Evolutionary conservation across 2,329 filamentous ascomycete genomes (phyloP), one percentile per base, ranked within the genome.

Genomic region (Cercospora sp.): DNA sequence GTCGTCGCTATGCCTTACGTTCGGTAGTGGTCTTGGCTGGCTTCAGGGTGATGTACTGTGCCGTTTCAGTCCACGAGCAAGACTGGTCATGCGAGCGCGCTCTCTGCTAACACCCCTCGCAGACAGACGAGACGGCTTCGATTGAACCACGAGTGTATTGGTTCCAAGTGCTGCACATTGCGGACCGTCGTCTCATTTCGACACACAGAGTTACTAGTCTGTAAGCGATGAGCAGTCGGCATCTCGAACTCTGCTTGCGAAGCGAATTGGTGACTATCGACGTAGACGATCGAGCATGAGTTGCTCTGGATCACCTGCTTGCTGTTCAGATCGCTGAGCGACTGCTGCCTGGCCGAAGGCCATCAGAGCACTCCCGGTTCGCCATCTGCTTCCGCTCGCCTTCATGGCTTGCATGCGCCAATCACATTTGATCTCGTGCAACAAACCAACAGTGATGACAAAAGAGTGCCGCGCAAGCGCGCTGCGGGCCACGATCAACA

Each of bases 401-500:
- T 21, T 21, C 30, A 34, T 59, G 28, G 16, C 8, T 34, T 59
- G 28, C 28, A 59, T 59, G 28, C 32, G 55, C 60, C 60, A 62
- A 62, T 62, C 60, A 30, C 26, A 30, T 30, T 21, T 61, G 21
- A 9, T 30, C 37, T 51, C 10, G 13, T 28, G 18, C 26, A 43
- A 5, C 3, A 51, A 51, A 18, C 40, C 60, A 62, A 62, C 60
- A 61, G 13, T 62, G 18, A 59, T 59, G 55, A 59, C 30, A 34
- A 59, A 37, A 59, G 28, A 37, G 12, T 34, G 55, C 30, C n/a
- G 55, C 55, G 55, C 55, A 37, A 61, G 34, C 59, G 45, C 45
- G 45, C 30, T n/a, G 63, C 37, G 18, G 28, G 40, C 57, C 43
- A 61, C 24, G 28, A 45, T 43, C 64, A 58, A 55, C 40, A 28